Conservation (phyloP, 805 yeast genomes). For the Blastobotrys chiropterorum region DNA sequence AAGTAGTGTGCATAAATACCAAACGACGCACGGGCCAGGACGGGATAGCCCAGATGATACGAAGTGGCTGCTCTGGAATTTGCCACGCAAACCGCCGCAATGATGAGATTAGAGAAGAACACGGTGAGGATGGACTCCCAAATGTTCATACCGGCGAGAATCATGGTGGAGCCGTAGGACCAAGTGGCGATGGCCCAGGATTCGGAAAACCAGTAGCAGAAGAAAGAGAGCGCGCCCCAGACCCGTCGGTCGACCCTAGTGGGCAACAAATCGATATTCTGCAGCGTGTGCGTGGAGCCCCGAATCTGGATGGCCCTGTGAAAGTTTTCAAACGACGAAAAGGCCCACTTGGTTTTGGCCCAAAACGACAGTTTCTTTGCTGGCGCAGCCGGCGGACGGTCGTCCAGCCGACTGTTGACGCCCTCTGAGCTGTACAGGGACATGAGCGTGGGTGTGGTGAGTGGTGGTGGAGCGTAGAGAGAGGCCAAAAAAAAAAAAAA, state of each 20-base stretch:
- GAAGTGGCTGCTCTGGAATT: constrained; percentile 17
- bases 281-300: constrained; percentile 3
- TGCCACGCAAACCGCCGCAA: constrained; percentile 11
- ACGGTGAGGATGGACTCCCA: constrained; percentile 13
- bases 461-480: background rate
- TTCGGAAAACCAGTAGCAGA: constrained; percentile 19
- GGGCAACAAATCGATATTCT: constrained; percentile 14
- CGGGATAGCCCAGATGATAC: constrained; percentile 25
- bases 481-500: background rate
- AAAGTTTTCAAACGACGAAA: constrained; percentile 3
- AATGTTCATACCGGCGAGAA: constrained; percentile 16
- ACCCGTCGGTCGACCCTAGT: constrained; percentile 15
- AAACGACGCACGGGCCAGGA: constrained; percentile 20
- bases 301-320: constrained; percentile 1
- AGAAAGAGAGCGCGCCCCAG: constrained; percentile 16
- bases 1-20: constrained; percentile 19
- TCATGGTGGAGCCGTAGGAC: constrained; percentile 14
- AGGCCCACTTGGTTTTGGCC: background rate
- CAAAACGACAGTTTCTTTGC: background rate
- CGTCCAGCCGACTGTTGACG: background rate
- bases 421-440: background rate
- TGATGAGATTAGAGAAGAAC: constrained; percentile 13
- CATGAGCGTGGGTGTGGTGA: background rate
- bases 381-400: background rate
- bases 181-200: constrained; percentile 17